phyloP scores from a whole-genome alignment of 202 grass and related monocot genomes.

The Tripidium arundinaceum region DNA sequence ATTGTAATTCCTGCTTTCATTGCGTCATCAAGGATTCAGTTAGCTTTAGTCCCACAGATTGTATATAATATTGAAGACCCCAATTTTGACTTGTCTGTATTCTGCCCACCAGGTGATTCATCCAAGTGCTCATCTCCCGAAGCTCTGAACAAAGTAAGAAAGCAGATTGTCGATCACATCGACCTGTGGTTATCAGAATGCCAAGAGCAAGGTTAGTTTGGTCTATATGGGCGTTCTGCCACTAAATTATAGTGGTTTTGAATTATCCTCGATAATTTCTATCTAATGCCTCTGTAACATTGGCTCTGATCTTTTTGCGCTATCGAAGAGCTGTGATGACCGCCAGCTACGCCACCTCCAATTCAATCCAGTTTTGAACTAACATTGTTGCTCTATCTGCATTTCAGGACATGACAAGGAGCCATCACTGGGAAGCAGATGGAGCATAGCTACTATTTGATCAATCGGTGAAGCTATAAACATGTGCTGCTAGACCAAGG shows the following conservation, averaged over 20 bases:
- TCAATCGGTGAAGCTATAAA: background rate
- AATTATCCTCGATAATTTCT: background rate
- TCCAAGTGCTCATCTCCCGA: conserved; percentile 78
- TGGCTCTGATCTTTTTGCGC: background rate
- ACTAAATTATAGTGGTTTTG: background rate
- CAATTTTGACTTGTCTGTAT: conserved; percentile 17
- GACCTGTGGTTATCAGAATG: conserved; percentile 91
- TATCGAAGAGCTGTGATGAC: background rate
- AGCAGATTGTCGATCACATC: conserved; percentile 66
- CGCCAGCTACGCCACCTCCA: background rate
- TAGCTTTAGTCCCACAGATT: conserved; percentile 5
- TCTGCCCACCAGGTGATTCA: conserved; percentile 33
- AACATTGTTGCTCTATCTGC: background rate
- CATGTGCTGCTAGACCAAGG: background rate
- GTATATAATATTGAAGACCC: background rate
- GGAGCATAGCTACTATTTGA: conserved; percentile 29
- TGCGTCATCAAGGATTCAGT: background rate
- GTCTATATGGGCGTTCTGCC: background rate
- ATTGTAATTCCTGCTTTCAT: conserved; percentile 3
- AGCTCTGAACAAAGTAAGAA: conserved; percentile 72
- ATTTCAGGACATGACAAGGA: conserved; percentile 34
- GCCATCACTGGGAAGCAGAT: conserved; percentile 21
- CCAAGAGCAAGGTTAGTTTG: conserved; percentile 57
- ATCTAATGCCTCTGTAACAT: background rate
- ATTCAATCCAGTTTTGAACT: background rate